These are phyloP conservation scores for Hondaea fermentalgiana DNA, from an alignment of 108 stramenopile species.

Conservation along the genomic window DNA sequence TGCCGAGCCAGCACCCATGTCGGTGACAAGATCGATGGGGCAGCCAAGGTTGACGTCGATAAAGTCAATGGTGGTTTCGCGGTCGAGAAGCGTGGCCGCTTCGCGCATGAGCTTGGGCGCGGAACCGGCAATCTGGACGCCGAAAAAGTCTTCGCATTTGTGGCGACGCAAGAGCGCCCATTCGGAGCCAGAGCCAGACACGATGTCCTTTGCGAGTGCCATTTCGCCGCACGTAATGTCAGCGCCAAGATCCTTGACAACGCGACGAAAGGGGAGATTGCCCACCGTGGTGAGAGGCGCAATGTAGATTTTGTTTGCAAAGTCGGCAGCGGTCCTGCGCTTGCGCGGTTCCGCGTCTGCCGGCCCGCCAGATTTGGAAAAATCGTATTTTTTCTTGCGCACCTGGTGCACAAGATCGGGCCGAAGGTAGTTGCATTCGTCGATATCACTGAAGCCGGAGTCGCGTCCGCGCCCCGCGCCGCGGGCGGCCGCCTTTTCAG, in stretches of 20 bases:
- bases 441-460: neutral
- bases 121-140: constrained; percentile 84
- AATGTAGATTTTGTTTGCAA: constrained; percentile 74
- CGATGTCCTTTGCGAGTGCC: constrained; percentile 72
- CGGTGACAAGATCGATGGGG: constrained; percentile 87
- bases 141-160: constrained; percentile 83
- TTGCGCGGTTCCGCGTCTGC: neutral
- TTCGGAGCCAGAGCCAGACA: constrained; percentile 74
- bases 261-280: constrained; percentile 89
- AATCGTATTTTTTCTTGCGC: neutral
- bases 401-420: neutral
- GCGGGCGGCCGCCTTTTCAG: neutral
- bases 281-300: constrained; percentile 98
- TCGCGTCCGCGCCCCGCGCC: neutral
- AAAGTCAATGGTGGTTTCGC: constrained; percentile 68
- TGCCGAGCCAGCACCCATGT: constrained; percentile 77
- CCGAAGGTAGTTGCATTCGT: neutral
- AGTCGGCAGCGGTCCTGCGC: neutral
- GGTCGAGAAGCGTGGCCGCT: constrained; percentile 59
- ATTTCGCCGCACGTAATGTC: constrained; percentile 99
- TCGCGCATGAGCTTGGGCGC: constrained; percentile 77
- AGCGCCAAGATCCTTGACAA: constrained; percentile 86
- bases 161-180: constrained; percentile 89
- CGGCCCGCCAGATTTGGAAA: neutral
- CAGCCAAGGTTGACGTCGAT: constrained; percentile 95